A percentile compares a stretch with the other conserved stretches of the same genome.
Conservation (phyloP, 2,329 filamentous ascomycete genomes). For the Elsinoe necatrix region DNA sequence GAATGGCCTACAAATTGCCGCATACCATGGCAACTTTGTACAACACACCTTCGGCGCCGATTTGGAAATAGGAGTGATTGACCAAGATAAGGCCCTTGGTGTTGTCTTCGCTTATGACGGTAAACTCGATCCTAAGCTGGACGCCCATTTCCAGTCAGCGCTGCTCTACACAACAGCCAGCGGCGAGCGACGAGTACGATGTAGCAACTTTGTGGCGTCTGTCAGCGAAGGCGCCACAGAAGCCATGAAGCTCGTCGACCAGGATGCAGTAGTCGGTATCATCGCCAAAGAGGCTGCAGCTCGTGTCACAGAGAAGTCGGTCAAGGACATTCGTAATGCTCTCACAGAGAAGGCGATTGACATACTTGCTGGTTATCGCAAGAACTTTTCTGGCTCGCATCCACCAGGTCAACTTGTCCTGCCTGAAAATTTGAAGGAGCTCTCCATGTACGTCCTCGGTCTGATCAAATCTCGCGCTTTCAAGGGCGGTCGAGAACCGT, state of each 20-base stretch:
- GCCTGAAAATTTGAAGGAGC: slow-evolving; percentile 92
- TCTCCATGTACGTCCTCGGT: slow-evolving; percentile 90
- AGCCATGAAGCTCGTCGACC: slow-evolving; percentile 84
- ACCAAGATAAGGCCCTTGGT: slow-evolving; percentile 86
- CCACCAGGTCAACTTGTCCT: slow-evolving; percentile 89
- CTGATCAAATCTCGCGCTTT: slow-evolving; percentile 85
- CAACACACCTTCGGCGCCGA: slow-evolving; percentile 94
- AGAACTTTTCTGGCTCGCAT: slow-evolving; percentile 78
- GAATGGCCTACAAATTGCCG: slow-evolving; percentile 84
- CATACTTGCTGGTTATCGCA: slow-evolving; percentile 83
- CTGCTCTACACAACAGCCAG: slow-evolving; percentile 87
- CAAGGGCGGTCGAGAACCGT: slow-evolving; percentile 83
- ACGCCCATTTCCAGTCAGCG: slow-evolving; percentile 95
- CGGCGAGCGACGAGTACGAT: slow-evolving; percentile 82
- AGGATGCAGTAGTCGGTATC: slow-evolving; percentile 82
- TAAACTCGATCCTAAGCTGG: slow-evolving; percentile 91
- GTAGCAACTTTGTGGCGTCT: slow-evolving; percentile 86
- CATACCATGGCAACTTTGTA: slow-evolving; percentile 94
- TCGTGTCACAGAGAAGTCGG: slow-evolving; percentile 65
- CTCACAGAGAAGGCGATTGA: slow-evolving; percentile 90
- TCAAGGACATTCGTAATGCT: slow-evolving; percentile 77
- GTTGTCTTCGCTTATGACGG: slow-evolving; percentile 93
- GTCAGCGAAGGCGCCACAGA: slow-evolving; percentile 80
- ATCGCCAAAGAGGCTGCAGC: slow-evolving; percentile 89
- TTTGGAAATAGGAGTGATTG: slow-evolving; percentile 84